A percentile compares a stretch with the other conserved stretches of the same genome.
These are phyloP conservation scores for Leishmania lainsoni DNA, from an alignment of 208 protist genomes.

Conservation along the genomic window DNA sequence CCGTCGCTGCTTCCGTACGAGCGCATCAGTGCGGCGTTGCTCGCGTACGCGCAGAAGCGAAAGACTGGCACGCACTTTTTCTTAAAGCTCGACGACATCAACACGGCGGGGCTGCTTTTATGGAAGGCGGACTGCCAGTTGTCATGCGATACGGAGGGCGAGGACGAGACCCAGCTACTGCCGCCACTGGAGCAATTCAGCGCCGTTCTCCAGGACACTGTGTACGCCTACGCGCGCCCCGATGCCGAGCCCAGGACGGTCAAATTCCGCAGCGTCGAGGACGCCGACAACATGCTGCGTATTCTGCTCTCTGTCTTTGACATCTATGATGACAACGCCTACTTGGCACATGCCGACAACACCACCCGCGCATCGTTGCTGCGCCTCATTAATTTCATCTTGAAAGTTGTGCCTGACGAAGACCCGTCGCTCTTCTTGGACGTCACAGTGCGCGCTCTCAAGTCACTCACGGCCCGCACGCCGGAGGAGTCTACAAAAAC, in stretches of 20 bases:
- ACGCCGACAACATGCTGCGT: conserved; percentile 86
- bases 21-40: conserved; percentile 57
- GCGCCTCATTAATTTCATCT: conserved; percentile 75
- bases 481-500: conserved; percentile 82
- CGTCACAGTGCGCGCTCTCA: conserved; percentile 71
- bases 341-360: conserved; percentile 88
- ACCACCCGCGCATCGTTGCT: conserved; percentile 78
- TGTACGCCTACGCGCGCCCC: conserved; percentile 79
- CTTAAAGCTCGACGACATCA: conserved; percentile 55
- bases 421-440: conserved; percentile 89
- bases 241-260: conserved; percentile 70
- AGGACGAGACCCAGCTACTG: conserved; percentile 60
- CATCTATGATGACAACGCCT: conserved; percentile 88
- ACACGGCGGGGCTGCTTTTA: conserved; percentile 67
- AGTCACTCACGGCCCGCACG: conserved; percentile 69
- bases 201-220: conserved; percentile 76
- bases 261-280: conserved; percentile 80
- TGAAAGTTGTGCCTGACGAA: conserved; percentile 89
- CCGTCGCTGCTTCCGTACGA: conserved; percentile 59
- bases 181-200: conserved; percentile 77
- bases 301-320: conserved; percentile 81
- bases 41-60: conserved; percentile 58
- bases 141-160: conserved; percentile 60
- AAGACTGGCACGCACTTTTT: conserved; percentile 43
- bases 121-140: conserved; percentile 77